Evolutionary conservation across 2,329 filamentous ascomycete genomes (phyloP), one percentile per base, ranked within the genome.

Genomic region (Ceratocystis harringtonii): DNA sequence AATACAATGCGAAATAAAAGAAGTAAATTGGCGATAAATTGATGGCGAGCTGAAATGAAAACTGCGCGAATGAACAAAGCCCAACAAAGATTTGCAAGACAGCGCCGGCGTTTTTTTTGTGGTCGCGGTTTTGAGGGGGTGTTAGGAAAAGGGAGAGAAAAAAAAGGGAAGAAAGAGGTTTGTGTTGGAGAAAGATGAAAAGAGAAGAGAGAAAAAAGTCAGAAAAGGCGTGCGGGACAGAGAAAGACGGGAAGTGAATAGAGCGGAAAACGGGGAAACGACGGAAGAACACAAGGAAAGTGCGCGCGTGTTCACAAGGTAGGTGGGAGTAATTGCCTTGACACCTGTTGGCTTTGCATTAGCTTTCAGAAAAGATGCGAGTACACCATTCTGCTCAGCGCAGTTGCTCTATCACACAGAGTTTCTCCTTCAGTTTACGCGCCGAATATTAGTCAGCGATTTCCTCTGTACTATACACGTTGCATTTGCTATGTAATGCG

Each of bases 211-310:
- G 55, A 58, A 36, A 55, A 55, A 58, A 58, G 55, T 17, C 17
- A 58, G 55, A 58, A 52, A 25, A 52, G 22, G 22, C 19, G 28
- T 32, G 55, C 28, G 28, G 55, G 55, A 58, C 55, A 58, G n/a
- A 58, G 55, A 58, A 58, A 36, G 55, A 58, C 55, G 55, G 55
- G 12, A 58, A 36, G 28, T 30, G 28, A 58, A 58, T 32, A 58
- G 32, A 58, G 55, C 55, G 55, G 55, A 58, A 58, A 58, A 58
- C 55, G 55, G 55, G 55, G 55, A 58, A 58, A 58, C 55, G 15
- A 58, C 55, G 55, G 55, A 36, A 58, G 55, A 58, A 58, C 30
- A 36, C 19, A 30, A 58, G 55, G 55, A 58, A 58, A 58, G 55
- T 32, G 55, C 55, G 55, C 55, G 55, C 55, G 55, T 58, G 25